Evolutionary conservation across 805 yeast species (phyloP).

Genomic region (Saccharomycopsis selenospora): DNA sequence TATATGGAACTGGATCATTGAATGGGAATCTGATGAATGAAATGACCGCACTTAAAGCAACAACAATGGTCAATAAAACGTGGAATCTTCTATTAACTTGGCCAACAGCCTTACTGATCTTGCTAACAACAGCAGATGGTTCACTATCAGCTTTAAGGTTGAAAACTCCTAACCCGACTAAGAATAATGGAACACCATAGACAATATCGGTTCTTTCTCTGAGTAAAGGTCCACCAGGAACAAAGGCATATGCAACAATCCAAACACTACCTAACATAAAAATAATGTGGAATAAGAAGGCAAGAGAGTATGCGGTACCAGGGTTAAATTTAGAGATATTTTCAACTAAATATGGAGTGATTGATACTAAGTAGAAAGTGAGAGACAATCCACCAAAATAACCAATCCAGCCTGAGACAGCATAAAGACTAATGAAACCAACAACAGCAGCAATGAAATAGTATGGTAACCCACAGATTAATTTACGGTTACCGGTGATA

Average conservation of each 20-base stretch:
- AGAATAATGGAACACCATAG: conserved; percentile 45
- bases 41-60: conserved; percentile 42
- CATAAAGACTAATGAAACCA: conserved; percentile 46
- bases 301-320: conserved; percentile 43
- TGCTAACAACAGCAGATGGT: conserved; percentile 21
- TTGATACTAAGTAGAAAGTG: conserved; percentile 52
- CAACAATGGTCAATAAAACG: conserved; percentile 31
- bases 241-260: conserved; percentile 98
- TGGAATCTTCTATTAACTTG: conserved; percentile 22
- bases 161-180: conserved; percentile 47
- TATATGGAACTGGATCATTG: conserved; percentile 57
- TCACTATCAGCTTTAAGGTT: conserved; percentile 7
- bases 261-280: conserved; percentile 80
- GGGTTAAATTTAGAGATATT: conserved; percentile 49
- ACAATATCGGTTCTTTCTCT: conserved; percentile 86
- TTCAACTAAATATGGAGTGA: conserved; percentile 54
- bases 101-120: conserved; percentile 26
- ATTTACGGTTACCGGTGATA: conserved; percentile 15
- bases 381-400: conserved; percentile 64
- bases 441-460: conserved; percentile 37
- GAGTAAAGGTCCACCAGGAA: conserved; percentile 83
- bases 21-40: conserved; percentile 52
- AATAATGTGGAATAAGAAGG: conserved; percentile 43
- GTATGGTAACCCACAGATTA: conserved; percentile 24
- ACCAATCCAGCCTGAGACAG: conserved; percentile 60